Base-by-base conservation (phyloP, 139 green algal genomes). In the Ulvella scutata region DNA sequence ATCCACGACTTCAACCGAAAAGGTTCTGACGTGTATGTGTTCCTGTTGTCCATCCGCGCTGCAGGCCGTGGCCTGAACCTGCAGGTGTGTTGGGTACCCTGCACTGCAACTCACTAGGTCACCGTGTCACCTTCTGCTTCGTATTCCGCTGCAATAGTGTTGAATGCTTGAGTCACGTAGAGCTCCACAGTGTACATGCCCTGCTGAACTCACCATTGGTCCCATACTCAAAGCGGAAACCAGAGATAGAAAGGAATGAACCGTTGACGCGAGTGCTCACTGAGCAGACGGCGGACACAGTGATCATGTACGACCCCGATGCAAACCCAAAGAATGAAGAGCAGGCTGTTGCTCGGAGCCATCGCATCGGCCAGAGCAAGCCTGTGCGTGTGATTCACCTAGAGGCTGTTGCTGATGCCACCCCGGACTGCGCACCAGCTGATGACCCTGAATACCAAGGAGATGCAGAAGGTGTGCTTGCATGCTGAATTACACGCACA, bases 241-340 rank as follows among this genome's bases (percentile, higher is more conserved):
- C n/a, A n/a, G n/a, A n/a, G n/a, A n/a, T n/a, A n/a, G n/a, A n/a
- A n/a, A n/a, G n/a, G n/a, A n/a, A n/a, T n/a, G n/a, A n/a, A n/a
- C n/a, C n/a, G n/a, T n/a, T n/a, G n/a, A n/a, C n/a, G n/a, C n/a
- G n/a, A n/a, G n/a, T n/a, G n/a, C n/a, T n/a, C n/a, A n/a, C n/a
- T n/a, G 3, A 20, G 0, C 79, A 97, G 89, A 90, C 87, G 4
- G 85, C 89, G 1, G 95, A 99, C 85, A 98, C 93, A 0, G 95
- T 99, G 28, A 84, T 99, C 43, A 91, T 99, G 61, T 99, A 97
- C 77, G 95, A 99, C 85, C 94, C 94, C 0, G 95, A 99, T 76
- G 87, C 92, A 62, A 99, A 99, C 85, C 95, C 95, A 28, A 98
- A 99, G 86, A 98, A 98, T 81, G 95, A 99, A 85, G 94, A 98